Conservation (phyloP, 2,329 filamentous ascomycete genomes). For the Arthrobotrys conoides region DNA sequence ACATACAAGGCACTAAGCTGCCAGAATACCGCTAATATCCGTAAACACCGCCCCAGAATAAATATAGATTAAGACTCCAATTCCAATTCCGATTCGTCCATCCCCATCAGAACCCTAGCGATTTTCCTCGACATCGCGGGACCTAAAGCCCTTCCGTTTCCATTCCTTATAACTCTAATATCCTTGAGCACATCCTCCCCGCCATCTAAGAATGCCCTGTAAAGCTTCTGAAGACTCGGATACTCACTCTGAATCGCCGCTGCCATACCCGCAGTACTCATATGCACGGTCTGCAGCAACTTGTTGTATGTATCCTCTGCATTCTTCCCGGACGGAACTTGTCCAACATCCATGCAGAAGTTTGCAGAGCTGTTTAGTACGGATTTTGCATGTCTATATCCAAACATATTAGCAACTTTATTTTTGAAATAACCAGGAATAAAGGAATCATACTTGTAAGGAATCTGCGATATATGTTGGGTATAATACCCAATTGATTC, state of each 20-base stretch:
- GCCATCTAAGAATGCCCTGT: constrained; percentile 72
- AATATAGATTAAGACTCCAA: constrained; percentile 44
- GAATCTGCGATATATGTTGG: constrained; percentile 82
- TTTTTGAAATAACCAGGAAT: constrained; percentile 1
- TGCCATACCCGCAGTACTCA: constrained; percentile 80
- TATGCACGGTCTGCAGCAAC: constrained; percentile 82
- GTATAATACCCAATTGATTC: constrained; percentile 82
- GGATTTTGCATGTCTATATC: constrained; percentile 37
- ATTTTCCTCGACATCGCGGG: constrained; percentile 74
- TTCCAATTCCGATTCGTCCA: constrained; percentile 66
- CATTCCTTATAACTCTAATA: constrained; percentile 70
- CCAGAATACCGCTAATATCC: neutral
- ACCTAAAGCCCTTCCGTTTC: constrained; percentile 72
- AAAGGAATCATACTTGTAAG: constrained; percentile 73
- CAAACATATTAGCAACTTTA: neutral
- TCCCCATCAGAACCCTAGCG: constrained; percentile 74
- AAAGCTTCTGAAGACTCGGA: constrained; percentile 72
- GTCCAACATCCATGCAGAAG: constrained; percentile 85
- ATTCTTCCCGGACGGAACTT: constrained; percentile 79
- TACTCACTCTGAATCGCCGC: constrained; percentile 78
- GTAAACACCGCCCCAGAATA: constrained; percentile 15
- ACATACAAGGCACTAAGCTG: neutral
- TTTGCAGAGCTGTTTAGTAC: constrained; percentile 67
- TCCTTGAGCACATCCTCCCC: constrained; percentile 76
- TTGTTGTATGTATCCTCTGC: constrained; percentile 77